Evolutionary conservation across 176 grass and related monocot genomes (phyloP), one percentile per base, ranked within the genome.

Genomic region (Hordeum marinum): DNA sequence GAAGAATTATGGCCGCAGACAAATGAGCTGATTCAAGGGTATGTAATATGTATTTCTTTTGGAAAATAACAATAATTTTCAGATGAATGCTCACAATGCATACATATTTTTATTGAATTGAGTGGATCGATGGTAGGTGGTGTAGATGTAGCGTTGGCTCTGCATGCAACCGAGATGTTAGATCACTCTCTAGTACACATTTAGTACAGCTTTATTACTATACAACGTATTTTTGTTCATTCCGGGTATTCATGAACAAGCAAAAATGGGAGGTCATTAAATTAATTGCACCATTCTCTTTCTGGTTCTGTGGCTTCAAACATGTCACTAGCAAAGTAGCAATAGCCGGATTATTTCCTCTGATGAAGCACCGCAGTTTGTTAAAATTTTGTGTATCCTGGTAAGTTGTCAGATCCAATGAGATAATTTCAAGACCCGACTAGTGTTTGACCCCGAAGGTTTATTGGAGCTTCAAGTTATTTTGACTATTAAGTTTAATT

Each of bases 1-100:
- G 82, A 92, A 80, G 94, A 97, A 82, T 80, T 97, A 60, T 88
- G 85, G 76, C 85, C 85, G 17, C 94, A 88, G 45, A 88, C 85
- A 74, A 74, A 67, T 45, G 79, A 88, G 70, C 79, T 94, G 17
- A 75, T 97, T 64, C 74, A 88, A 79, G 85, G 91, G 94, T 97
- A 92, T 66, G 92, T 39, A 52, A 52, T 89, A 42, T 17, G 18
- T 64, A 60, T 72, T 75, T 79, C 43, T 42, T 46, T 85, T 8
- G 24, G 15, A 58, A 57, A 24, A 43, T 7, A 63, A 9, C 23
- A 34, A 29, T 20, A 31, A 57, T 32, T 32, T 83, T 41, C 23
- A 43, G 11, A 67, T 58, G 12, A 65, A n/a, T 2, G 27, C 11
- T 54, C 48, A 9, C 11, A 29, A 10, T 75, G 46, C 63, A 12